Conservation (phyloP, 1,284 basidiomycete genomes). For the Sporisorium exsertum region DNA sequence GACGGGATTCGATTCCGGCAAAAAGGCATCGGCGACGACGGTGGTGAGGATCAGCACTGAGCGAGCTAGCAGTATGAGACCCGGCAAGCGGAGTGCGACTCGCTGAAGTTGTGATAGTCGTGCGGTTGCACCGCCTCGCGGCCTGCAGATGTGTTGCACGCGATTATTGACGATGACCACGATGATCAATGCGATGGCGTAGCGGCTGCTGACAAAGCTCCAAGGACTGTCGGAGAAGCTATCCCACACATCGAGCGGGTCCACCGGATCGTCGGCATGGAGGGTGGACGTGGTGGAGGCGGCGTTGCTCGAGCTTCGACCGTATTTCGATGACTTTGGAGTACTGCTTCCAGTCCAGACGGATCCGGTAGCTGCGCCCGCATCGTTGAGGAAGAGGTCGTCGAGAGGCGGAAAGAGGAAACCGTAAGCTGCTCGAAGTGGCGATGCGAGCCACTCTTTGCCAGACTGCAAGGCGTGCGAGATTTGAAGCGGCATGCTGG, state of each 20-base stretch:
- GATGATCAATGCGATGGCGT: constrained; percentile 50
- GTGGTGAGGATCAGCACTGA: constrained; percentile 43
- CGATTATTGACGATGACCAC: constrained; percentile 61
- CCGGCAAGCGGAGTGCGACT: constrained; percentile 53
- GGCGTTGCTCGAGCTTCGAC: not conserved
- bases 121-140: constrained; percentile 44
- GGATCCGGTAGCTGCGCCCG: not conserved
- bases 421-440: constrained; percentile 32
- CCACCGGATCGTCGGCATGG: constrained; percentile 11
- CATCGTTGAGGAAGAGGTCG: constrained; percentile 8
- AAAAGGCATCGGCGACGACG: constrained; percentile 41
- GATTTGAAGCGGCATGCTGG: constrained; percentile 29
- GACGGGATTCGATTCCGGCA: constrained; percentile 24
- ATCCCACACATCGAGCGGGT: constrained; percentile 36
- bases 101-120: constrained; percentile 41
- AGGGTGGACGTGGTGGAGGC: constrained; percentile 1
- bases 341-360: not conserved
- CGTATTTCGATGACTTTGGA: not conserved
- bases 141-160: constrained; percentile 65
- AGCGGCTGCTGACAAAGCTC: constrained; percentile 62
- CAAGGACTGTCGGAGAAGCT: constrained; percentile 52
- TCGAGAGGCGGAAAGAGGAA: constrained; percentile 50
- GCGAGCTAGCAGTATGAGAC: constrained; percentile 47
- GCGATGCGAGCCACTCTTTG: constrained; percentile 30
- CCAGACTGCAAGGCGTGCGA: constrained; percentile 19